Evolutionary conservation across 345 rosid genomes (phyloP).

Genomic region (Brassica carinata): DNA sequence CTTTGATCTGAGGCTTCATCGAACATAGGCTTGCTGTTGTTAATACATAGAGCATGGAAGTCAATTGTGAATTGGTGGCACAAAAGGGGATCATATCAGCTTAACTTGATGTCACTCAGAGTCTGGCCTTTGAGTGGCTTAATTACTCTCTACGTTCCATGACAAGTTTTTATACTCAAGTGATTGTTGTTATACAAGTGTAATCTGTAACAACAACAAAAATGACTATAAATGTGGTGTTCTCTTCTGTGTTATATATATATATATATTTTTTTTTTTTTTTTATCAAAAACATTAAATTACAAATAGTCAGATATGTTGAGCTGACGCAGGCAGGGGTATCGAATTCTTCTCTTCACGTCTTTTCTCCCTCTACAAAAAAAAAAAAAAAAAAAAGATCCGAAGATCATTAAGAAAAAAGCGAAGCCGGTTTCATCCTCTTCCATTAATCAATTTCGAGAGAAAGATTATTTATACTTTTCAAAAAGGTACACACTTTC

Average conservation of each 20-base stretch:
- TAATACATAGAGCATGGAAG: slow-evolving; percentile 46
- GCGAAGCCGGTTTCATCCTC: slow-evolving; percentile 9
- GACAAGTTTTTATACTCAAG: background rate
- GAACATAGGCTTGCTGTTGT: too few relatives aligned
- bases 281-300: background rate
- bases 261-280: too few relatives aligned
- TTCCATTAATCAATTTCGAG: background rate
- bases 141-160: background rate
- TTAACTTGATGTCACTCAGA: slow-evolving; percentile 76
- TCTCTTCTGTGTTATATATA: background rate
- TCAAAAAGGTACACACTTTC: slow-evolving; percentile 20
- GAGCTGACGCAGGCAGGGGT: slow-evolving; percentile 8
- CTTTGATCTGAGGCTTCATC: too few relatives aligned
- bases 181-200: slow-evolving; percentile 3
- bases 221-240: background rate
- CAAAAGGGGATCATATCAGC: slow-evolving; percentile 72
- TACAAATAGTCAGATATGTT: background rate
- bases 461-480: background rate
- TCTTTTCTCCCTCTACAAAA: background rate
- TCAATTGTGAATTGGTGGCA: slow-evolving; percentile 61
- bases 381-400: background rate
- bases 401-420: background rate
- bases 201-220: slow-evolving; percentile 18
- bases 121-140: slow-evolving; percentile 81
- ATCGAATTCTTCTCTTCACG: background rate